A percentile compares a stretch with the other conserved stretches of the same genome.
phyloP scores from a whole-genome alignment of 140 eudicot genomes.

The Erigeron philadelphicus region DNA sequence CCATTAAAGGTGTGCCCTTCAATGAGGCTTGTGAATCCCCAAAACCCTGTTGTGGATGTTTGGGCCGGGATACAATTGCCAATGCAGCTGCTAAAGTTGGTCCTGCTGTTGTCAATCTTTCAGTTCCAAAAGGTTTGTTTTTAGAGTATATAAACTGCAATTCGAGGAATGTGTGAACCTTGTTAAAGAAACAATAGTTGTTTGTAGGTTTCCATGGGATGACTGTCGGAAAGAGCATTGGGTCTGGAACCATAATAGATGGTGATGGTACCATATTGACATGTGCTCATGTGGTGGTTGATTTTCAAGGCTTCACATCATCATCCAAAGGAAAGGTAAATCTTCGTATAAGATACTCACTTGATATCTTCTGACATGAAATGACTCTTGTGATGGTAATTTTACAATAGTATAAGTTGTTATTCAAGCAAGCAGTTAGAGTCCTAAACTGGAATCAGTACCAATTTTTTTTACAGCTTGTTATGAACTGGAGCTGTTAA shows the following conservation, averaged over 20 bases:
- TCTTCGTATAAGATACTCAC: neutral
- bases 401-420: neutral
- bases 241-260: slow-evolving; percentile 86
- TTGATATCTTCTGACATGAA: neutral
- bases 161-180: slow-evolving; percentile 7
- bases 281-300: slow-evolving; percentile 90
- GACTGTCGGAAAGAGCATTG: slow-evolving; percentile 68
- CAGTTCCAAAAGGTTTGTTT: slow-evolving; percentile 67
- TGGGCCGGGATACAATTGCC: slow-evolving; percentile 80
- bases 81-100: slow-evolving; percentile 95
- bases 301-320: slow-evolving; percentile 56
- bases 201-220: slow-evolving; percentile 64
- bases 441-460: neutral
- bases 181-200: slow-evolving; percentile 5
- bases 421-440: neutral
- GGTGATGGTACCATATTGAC: slow-evolving; percentile 93
- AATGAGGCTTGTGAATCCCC: slow-evolving; percentile 36
- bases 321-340: slow-evolving; percentile 69
- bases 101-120: slow-evolving; percentile 90
- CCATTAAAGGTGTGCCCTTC: slow-evolving; percentile 33
- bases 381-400: neutral
- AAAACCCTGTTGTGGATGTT: slow-evolving; percentile 61
- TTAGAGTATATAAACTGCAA: neutral
- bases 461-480: neutral
- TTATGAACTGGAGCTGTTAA: neutral